phyloP scores from a whole-genome alignment of 768 basidiomycete species.

The Trichaptum fuscoviolaceum region DNA sequence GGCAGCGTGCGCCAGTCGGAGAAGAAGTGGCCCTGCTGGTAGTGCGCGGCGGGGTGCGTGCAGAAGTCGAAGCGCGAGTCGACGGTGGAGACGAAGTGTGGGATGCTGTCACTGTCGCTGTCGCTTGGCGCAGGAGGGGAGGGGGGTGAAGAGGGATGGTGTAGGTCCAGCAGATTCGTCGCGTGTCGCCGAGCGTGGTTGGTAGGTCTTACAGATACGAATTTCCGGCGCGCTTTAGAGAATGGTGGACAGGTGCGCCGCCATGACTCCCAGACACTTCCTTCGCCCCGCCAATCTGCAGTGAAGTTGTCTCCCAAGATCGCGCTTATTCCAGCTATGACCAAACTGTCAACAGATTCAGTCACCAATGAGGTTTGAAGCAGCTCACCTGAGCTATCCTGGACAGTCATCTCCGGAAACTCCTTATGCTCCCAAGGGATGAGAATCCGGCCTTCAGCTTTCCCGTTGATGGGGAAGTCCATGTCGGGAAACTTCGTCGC shows the following conservation, averaged over 20 bases:
- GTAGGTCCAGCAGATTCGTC: neutral
- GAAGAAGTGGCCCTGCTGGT: slow-evolving; percentile 93
- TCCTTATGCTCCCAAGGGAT: slow-evolving; percentile 40
- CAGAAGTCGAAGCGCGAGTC: slow-evolving; percentile 76
- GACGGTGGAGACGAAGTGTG: slow-evolving; percentile 55
- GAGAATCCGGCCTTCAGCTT: slow-evolving; percentile 44
- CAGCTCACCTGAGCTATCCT: slow-evolving; percentile 16
- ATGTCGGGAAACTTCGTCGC: slow-evolving; percentile 38
- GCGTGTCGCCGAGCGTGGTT: neutral
- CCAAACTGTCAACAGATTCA: neutral
- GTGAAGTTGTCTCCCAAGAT: slow-evolving; percentile 38
- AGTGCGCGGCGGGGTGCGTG: slow-evolving; percentile 71
- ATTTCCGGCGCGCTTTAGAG: slow-evolving; percentile 48
- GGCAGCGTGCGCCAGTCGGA: slow-evolving; percentile 92
- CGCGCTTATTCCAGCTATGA: slow-evolving; percentile 28
- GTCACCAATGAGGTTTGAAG: too few species aligned
- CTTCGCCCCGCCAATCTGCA: slow-evolving; percentile 42
- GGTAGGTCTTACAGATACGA: slow-evolving; percentile 42
- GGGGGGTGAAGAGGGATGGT: slow-evolving; percentile 14
- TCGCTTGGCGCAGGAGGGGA: slow-evolving; percentile 24
- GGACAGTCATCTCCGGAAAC: slow-evolving; percentile 33
- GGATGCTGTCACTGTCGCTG: slow-evolving; percentile 33
- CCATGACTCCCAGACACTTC: slow-evolving; percentile 44
- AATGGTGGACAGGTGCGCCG: slow-evolving; percentile 43
- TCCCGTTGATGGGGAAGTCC: slow-evolving; percentile 50